Conservation (phyloP, 2,329 filamentous ascomycete species). For the Nemania sp. region DNA sequence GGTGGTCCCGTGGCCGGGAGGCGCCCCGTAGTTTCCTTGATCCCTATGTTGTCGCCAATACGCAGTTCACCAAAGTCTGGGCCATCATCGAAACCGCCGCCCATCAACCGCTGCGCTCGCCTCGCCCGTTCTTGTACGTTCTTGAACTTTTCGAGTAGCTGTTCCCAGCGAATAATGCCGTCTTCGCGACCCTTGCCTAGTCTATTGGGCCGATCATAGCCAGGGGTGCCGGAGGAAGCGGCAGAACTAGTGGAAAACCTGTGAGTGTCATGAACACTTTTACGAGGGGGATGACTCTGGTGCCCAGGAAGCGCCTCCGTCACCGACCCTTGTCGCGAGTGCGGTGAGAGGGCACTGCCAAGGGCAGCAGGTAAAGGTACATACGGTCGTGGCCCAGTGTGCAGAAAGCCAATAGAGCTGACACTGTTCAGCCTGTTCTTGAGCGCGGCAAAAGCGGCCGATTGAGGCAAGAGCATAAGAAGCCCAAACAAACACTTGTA, state of each 20-base stretch:
- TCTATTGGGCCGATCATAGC: conserved; percentile 74
- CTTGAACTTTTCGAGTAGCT: conserved; percentile 93
- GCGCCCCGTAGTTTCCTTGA: conserved; percentile 46
- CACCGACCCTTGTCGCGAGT: conserved; percentile 42
- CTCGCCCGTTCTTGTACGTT: conserved; percentile 85
- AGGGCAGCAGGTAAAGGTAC: conserved; percentile 44
- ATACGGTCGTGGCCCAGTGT: conserved; percentile 79
- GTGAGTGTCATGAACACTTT: conserved; percentile 45
- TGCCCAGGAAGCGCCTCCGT: conserved; percentile 41
- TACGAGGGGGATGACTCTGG: conserved; percentile 35
- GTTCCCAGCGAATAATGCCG: conserved; percentile 83
- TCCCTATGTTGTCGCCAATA: conserved; percentile 47
- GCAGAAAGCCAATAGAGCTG: conserved; percentile 93
- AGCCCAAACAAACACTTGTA: conserved; percentile 98
- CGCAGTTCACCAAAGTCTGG: conserved; percentile 49
- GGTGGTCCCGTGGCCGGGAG: conserved; percentile 42
- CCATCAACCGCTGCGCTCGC: conserved; percentile 65
- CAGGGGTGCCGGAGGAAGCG: conserved; percentile 55
- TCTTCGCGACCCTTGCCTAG: conserved; percentile 79
- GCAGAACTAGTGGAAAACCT: conserved; percentile 46
- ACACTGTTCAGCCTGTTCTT: conserved; percentile 98
- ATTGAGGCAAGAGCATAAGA: conserved; percentile 97
- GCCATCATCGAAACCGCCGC: conserved; percentile 55
- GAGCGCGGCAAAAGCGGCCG: conserved; percentile 91
- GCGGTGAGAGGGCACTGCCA: conserved; percentile 36